Conservation (phyloP, 768 basidiomycete species). For the Cytidiella melzeri region DNA sequence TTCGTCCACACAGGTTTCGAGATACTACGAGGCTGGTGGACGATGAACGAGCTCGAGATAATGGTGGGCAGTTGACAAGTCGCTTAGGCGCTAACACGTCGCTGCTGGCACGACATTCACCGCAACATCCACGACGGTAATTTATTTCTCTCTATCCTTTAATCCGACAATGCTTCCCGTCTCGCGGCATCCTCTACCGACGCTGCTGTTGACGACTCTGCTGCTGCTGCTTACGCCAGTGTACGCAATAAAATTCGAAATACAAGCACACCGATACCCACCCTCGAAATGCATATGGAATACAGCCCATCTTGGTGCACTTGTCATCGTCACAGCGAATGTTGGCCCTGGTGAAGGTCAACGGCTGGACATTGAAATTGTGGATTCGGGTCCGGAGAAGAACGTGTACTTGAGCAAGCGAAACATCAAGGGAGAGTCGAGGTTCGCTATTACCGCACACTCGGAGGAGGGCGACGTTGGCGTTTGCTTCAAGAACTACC, state of each 20-base stretch:
- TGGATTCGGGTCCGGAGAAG: conserved; percentile 78
- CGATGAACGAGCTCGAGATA: too few relatives aligned
- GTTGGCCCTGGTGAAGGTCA: conserved; percentile 71
- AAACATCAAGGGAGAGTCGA: conserved; percentile 83
- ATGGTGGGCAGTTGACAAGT: neutral
- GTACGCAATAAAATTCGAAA: conserved; percentile 78
- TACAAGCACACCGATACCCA: conserved; percentile 70
- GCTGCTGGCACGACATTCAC: conserved; percentile 2
- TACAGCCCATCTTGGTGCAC: conserved; percentile 73
- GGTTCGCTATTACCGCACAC: conserved; percentile 92
- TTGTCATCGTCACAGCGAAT: conserved; percentile 96
- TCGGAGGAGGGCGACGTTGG: conserved; percentile 84
- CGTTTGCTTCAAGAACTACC: conserved; percentile 84
- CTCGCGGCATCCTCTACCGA: neutral
- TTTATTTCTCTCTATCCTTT: conserved; percentile 2
- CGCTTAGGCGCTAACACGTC: conserved; percentile 1
- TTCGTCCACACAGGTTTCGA: too few relatives aligned
- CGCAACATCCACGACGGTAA: conserved; percentile 1
- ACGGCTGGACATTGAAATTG: conserved; percentile 88
- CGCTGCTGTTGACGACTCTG: conserved; percentile 11
- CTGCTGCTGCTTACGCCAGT: conserved; percentile 26
- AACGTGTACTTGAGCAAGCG: conserved; percentile 91
- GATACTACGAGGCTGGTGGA: too few relatives aligned
- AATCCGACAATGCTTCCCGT: conserved; percentile 4
- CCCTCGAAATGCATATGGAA: conserved; percentile 93